phyloP scores from a whole-genome alignment of 164 flowering plant species.

The Pachysandra terminalis region DNA sequence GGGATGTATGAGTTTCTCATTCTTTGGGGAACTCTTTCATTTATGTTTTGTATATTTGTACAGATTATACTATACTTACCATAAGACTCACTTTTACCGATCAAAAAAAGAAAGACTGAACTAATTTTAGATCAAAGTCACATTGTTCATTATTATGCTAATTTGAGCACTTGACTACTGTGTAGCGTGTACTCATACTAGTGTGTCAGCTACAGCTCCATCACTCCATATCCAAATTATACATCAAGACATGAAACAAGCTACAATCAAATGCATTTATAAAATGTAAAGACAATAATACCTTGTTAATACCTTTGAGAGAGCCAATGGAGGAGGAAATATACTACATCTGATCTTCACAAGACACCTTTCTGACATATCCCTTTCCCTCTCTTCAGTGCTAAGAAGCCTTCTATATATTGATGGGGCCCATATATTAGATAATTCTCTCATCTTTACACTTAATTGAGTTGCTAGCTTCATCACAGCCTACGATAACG shows the following conservation, averaged over 20 bases:
- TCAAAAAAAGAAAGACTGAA: too few species aligned
- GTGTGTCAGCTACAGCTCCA: neutral
- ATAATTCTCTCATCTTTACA: conserved; percentile 53
- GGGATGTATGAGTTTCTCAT: too few species aligned
- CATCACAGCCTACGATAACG: conserved; percentile 43
- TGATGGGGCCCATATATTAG: conserved; percentile 72
- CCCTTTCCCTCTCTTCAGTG: conserved; percentile 65
- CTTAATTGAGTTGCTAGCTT: conserved; percentile 48
- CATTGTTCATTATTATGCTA: too few species aligned
- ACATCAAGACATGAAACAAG: neutral
- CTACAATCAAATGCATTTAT: neutral
- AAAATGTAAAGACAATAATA: neutral
- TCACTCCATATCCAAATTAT: neutral
- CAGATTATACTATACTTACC: too few species aligned
- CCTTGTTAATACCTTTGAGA: conserved; percentile 46
- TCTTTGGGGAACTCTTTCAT: too few species aligned
- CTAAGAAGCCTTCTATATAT: conserved; percentile 77
- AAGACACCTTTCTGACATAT: conserved; percentile 68
- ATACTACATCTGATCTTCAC: conserved; percentile 44
- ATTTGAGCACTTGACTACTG: too few species aligned
- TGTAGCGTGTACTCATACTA: too few species aligned
- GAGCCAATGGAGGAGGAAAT: conserved; percentile 49
- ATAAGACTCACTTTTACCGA: too few species aligned
- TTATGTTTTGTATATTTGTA: too few species aligned
- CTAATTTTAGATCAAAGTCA: too few species aligned